Percentiles rank a stretch among this genome's conserved stretches.
phyloP scores from a whole-genome alignment of 2,329 filamentous ascomycete genomes.

The Alternaria dauci region DNA sequence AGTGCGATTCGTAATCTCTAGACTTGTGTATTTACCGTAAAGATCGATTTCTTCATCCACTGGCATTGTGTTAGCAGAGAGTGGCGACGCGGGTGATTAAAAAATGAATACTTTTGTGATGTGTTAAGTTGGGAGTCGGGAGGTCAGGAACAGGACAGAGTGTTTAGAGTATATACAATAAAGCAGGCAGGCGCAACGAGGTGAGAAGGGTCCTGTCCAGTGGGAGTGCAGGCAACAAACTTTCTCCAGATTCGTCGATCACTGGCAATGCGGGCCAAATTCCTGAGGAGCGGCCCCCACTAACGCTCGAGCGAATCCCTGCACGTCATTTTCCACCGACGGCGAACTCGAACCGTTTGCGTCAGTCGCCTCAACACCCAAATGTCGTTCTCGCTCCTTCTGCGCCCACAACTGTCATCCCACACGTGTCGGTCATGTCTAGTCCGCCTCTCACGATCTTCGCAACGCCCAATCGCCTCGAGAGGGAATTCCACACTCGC shows the following conservation, averaged over 20 bases:
- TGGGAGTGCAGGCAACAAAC: slow-evolving; percentile 15
- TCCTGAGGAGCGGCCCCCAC: slow-evolving; percentile 15
- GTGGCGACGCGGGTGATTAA: not conserved
- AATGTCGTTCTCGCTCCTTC: slow-evolving; percentile 37
- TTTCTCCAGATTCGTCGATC: slow-evolving; percentile 11
- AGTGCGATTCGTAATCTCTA: slow-evolving; percentile 24
- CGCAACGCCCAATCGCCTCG: slow-evolving; percentile 27
- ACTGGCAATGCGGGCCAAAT: slow-evolving; percentile 16
- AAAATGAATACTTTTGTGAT: slow-evolving; percentile 6
- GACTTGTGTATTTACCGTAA: slow-evolving; percentile 56
- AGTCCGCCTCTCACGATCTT: slow-evolving; percentile 25
- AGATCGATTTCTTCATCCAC: slow-evolving; percentile 64
- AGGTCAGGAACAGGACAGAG: not conserved
- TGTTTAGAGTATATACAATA: slow-evolving; percentile 15
- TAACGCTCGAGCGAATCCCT: slow-evolving; percentile 10
- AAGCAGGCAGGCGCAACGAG: slow-evolving; percentile 8
- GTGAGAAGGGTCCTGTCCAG: not conserved
- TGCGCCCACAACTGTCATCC: slow-evolving; percentile 32
- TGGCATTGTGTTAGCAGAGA: slow-evolving; percentile 25
- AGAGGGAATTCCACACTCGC: slow-evolving; percentile 1
- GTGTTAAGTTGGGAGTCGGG: not conserved
- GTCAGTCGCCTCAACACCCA: slow-evolving; percentile 5
- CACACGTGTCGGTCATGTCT: slow-evolving; percentile 46
- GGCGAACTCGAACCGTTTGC: slow-evolving; percentile 5
- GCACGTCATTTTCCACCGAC: slow-evolving; percentile 15